Percentiles rank a stretch among this genome's conserved stretches.
Conservation (phyloP, 176 grass and related monocot species). For the Canna indica region DNA sequence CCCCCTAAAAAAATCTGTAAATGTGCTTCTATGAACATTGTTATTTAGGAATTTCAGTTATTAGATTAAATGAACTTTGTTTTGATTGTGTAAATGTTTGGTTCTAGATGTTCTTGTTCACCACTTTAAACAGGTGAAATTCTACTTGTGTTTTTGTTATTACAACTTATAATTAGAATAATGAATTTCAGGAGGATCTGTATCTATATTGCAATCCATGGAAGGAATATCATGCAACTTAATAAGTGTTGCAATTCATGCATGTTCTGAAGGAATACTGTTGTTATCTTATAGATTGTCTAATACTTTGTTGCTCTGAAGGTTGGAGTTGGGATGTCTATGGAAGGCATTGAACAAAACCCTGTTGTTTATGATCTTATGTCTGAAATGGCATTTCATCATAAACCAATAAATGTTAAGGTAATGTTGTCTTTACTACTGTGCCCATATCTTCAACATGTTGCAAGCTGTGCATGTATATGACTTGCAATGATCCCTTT, state of each 20-base stretch:
- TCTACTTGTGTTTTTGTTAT: no score
- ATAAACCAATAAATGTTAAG: conserved; percentile 19
- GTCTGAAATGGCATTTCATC: conserved; percentile 28
- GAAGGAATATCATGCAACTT: no score
- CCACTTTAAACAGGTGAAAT: no score
- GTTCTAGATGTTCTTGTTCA: no score
- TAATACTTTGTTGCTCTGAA: not conserved
- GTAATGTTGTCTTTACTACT: not conserved
- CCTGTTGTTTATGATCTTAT: conserved; percentile 28
- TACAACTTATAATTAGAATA: no score
- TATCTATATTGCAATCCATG: no score
- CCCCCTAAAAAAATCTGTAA: no score
- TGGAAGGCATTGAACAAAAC: conserved; percentile 31
- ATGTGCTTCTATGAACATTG: no score
- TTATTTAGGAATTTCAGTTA: no score
- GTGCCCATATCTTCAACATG: not conserved
- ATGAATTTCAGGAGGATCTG: not conserved
- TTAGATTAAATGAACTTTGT: no score
- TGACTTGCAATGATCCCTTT: not conserved
- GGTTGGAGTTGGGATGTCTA: conserved; percentile 26
- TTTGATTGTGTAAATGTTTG: no score
- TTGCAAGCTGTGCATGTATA: not conserved
- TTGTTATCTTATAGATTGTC: not conserved
- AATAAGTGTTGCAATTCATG: not conserved
- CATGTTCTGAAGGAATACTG: not conserved